Conservation (phyloP, 176 grass and related monocot species). For the Tillandsia fasciculata region DNA sequence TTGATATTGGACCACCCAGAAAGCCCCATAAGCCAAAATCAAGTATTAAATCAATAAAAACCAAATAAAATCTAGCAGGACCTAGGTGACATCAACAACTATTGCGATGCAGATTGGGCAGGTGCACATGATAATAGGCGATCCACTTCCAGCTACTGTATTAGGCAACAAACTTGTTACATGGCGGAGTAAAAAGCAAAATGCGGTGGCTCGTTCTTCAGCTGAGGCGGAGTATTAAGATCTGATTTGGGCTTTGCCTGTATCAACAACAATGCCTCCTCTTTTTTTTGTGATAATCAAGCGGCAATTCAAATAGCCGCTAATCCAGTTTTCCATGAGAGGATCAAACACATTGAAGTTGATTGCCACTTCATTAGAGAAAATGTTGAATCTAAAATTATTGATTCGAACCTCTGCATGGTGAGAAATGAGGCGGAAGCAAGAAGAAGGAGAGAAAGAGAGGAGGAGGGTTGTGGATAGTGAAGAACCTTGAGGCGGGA, state of each 20-base stretch:
- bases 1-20: no score
- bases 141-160: no score
- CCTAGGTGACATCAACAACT: no score
- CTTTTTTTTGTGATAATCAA: background rate
- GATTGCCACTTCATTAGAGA: background rate
- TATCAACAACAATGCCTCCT: background rate
- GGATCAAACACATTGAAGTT: background rate
- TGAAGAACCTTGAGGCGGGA: conserved; percentile 16
- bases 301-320: background rate
- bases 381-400: no score
- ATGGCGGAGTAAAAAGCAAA: no score
- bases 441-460: background rate
- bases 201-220: no score
- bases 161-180: no score
- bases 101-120: no score
- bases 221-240: background rate
- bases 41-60: no score
- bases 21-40: no score
- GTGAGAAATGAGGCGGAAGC: background rate
- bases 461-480: background rate
- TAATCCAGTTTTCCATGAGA: background rate
- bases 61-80: no score
- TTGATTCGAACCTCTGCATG: background rate
- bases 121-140: no score
- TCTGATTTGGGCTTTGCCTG: background rate